These are phyloP conservation scores for Cryptosporidium ryanae DNA, from an alignment of 169 alveolate genomes.

Conservation along the genomic window DNA sequence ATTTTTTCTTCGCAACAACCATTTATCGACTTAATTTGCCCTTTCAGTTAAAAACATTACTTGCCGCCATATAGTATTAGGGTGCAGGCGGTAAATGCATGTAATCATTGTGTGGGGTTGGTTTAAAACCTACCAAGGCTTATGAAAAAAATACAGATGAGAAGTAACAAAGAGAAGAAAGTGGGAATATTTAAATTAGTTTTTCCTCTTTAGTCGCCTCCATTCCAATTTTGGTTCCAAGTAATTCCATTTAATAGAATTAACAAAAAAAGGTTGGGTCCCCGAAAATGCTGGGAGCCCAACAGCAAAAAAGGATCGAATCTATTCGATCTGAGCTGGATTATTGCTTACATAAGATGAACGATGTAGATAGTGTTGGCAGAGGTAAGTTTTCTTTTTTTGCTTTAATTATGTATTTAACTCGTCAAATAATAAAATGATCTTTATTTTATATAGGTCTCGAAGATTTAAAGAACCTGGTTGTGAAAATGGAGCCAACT, in stretches of 20 bases:
- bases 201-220: too few species aligned
- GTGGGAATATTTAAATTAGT: too few species aligned
- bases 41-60: neutral
- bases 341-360: constrained; percentile 70
- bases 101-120: constrained; percentile 44
- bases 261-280: neutral
- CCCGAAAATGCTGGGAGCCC: constrained; percentile 74
- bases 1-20: neutral
- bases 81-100: constrained; percentile 51
- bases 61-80: neutral
- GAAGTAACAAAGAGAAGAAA: too few species aligned
- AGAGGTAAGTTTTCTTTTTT: constrained; percentile 48
- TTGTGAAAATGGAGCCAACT: constrained; percentile 31
- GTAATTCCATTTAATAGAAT: too few species aligned
- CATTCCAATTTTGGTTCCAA: too few species aligned
- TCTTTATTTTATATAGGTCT: constrained; percentile 13
- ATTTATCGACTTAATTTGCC: neutral
- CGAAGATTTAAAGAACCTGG: constrained; percentile 46
- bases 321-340: constrained; percentile 62
- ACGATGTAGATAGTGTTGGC: constrained; percentile 73
- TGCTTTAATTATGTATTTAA: neutral
- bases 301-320: constrained; percentile 65
- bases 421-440: neutral
- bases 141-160: too few species aligned
- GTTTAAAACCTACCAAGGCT: too few species aligned